These are phyloP conservation scores for Pestalotiopsis sp. DNA, from an alignment of 2,329 filamentous ascomycete genomes.

Conservation along the genomic window DNA sequence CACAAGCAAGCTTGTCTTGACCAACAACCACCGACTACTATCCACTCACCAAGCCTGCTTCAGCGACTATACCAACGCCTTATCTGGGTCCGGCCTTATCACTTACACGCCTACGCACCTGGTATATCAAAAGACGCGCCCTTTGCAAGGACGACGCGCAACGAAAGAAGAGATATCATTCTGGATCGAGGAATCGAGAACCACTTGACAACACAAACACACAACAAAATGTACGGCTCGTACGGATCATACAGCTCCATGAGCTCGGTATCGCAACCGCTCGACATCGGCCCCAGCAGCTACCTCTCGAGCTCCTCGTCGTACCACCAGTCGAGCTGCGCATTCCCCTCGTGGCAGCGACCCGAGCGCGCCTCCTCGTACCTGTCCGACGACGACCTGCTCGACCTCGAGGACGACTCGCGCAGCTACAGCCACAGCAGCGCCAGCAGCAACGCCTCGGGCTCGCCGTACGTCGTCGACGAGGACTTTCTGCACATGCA, in stretches of 20 bases:
- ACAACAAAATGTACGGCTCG: conserved; percentile 32
- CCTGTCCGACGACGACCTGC: conserved; percentile 67
- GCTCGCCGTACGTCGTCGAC: conserved; percentile 45
- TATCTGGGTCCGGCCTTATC: background rate
- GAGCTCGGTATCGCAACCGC: conserved; percentile 33
- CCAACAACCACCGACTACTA: background rate
- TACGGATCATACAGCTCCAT: conserved; percentile 40
- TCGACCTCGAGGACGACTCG: conserved; percentile 52
- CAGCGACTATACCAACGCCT: conserved; percentile 1
- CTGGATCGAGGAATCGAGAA: background rate
- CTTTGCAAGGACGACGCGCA: background rate
- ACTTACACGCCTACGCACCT: conserved; percentile 9
- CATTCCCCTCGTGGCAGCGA: conserved; percentile 46
- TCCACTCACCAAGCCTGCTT: background rate
- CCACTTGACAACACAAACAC: background rate
- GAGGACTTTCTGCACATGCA: conserved; percentile 53
- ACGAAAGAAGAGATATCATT: background rate
- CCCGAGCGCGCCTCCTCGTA: conserved; percentile 55
- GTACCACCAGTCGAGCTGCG: conserved; percentile 37
- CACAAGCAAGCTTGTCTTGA: conserved; percentile 9
- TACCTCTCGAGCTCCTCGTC: conserved; percentile 28
- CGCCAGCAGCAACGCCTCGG: conserved; percentile 44
- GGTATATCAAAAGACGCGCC: background rate
- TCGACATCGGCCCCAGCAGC: conserved; percentile 34
- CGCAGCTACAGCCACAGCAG: conserved; percentile 44